These are phyloP conservation scores for Camillea tinctor DNA, from an alignment of 2,329 filamentous ascomycete genomes.

Conservation along the genomic window DNA sequence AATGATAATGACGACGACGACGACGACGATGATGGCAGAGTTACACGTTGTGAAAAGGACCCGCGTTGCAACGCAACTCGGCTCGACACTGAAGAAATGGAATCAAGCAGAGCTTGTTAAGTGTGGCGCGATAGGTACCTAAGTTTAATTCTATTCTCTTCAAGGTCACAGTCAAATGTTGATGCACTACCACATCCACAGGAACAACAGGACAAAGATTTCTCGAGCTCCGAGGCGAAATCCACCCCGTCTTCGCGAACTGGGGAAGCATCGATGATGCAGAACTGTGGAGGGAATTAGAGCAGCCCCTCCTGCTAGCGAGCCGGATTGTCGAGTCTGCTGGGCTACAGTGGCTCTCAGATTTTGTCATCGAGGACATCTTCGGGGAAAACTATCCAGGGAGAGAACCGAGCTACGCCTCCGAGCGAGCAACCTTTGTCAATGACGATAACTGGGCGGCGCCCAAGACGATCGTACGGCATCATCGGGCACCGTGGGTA, in stretches of 20 bases:
- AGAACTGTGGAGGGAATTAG: conserved; percentile 24
- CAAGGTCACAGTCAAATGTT: background rate
- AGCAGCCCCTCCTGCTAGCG: conserved; percentile 33
- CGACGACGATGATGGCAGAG: background rate
- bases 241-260: conserved; percentile 32
- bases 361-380: conserved; percentile 33
- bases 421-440: background rate
- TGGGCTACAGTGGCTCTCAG: conserved; percentile 34
- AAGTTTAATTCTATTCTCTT: conserved; percentile 3
- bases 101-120: conserved; percentile 26
- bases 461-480: conserved; percentile 26
- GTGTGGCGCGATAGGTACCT: conserved; percentile 33
- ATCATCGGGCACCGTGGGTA: conserved; percentile 26
- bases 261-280: conserved; percentile 24
- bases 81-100: conserved; percentile 30
- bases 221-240: conserved; percentile 26
- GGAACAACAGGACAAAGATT: conserved; percentile 20
- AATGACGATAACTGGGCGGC: conserved; percentile 2
- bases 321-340: conserved; percentile 29
- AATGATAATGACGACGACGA: conserved; percentile 9
- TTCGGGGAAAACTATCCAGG: conserved; percentile 31
- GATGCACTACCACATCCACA: conserved; percentile 2
- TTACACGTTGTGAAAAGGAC: conserved; percentile 8
- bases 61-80: conserved; percentile 20
- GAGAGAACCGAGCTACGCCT: conserved; percentile 8